Evolutionary conservation across 2,329 filamentous ascomycete genomes (phyloP).

Genomic region (Microdochium trichocladiopsis): DNA sequence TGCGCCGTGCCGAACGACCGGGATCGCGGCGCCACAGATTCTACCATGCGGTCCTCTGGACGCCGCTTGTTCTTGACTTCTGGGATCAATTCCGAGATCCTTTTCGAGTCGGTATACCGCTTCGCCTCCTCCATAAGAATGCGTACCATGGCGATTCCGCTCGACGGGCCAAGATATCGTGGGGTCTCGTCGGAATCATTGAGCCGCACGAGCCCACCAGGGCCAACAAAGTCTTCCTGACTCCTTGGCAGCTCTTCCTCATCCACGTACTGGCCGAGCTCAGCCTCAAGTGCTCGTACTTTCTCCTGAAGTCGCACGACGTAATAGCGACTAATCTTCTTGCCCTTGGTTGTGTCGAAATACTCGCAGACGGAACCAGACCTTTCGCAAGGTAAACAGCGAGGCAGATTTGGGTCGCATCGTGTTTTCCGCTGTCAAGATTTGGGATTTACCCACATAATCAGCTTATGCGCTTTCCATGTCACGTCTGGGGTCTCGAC

Average conservation of each 20-base stretch:
- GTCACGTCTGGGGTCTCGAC: neutral
- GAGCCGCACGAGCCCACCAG: slow-evolving; percentile 77
- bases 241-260: slow-evolving; percentile 67
- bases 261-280: slow-evolving; percentile 72
- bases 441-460: slow-evolving; percentile 5
- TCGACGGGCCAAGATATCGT: slow-evolving; percentile 87
- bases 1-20: slow-evolving; percentile 50
- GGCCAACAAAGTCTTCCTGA: slow-evolving; percentile 79
- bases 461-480: neutral
- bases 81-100: slow-evolving; percentile 86
- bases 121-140: slow-evolving; percentile 96
- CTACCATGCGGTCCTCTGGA: neutral
- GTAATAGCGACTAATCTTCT: slow-evolving; percentile 83
- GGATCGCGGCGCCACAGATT: slow-evolving; percentile 46
- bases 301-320: slow-evolving; percentile 87
- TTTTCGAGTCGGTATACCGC: slow-evolving; percentile 82
- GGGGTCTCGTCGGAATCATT: slow-evolving; percentile 79
- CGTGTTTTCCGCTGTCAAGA: slow-evolving; percentile 91
- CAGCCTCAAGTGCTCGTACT: slow-evolving; percentile 73
- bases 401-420: slow-evolving; percentile 88
- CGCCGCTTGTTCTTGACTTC: slow-evolving; percentile 34
- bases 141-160: slow-evolving; percentile 90
- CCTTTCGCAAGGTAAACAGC: slow-evolving; percentile 87
- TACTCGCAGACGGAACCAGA: slow-evolving; percentile 92
- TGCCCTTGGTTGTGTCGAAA: slow-evolving; percentile 81